Evolutionary conservation across 1,139 yeast genomes (phyloP).

Genomic region (Meyerozyma elateridarum): DNA sequence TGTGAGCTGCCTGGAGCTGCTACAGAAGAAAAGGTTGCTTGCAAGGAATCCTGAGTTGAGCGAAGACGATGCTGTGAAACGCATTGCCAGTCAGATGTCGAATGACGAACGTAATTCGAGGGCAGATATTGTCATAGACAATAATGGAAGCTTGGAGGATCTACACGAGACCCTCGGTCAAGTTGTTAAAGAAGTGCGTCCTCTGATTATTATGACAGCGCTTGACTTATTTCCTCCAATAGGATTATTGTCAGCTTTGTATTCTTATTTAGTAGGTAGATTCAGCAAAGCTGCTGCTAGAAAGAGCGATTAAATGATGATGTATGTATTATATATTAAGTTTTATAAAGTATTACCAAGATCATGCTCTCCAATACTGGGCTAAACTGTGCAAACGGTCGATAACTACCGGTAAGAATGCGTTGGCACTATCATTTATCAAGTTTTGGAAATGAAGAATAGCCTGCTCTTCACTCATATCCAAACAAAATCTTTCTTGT

Average conservation of each 20-base stretch:
- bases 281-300: too few relatives aligned
- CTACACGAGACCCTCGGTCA: constrained; percentile 45
- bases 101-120: constrained; percentile 49
- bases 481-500: constrained; percentile 88
- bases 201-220: constrained; percentile 52
- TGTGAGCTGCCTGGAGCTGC: constrained; percentile 54
- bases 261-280: constrained; percentile 8
- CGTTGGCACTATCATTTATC: constrained; percentile 91
- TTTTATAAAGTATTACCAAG: too few relatives aligned
- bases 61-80: constrained; percentile 59
- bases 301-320: too few relatives aligned
- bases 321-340: not conserved
- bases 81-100: constrained; percentile 78
- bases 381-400: constrained; percentile 94
- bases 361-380: constrained; percentile 90
- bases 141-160: constrained; percentile 48
- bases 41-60: constrained; percentile 65
- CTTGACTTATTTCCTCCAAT: constrained; percentile 58
- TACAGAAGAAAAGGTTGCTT: constrained; percentile 61
- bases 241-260: constrained; percentile 29
- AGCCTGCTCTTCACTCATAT: constrained; percentile 93
- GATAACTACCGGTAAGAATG: constrained; percentile 88
- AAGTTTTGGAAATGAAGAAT: constrained; percentile 88
- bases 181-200: constrained; percentile 43
- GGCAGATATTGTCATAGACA: constrained; percentile 65